Evolutionary conservation across 495 filamentous ascomycete genomes (phyloP).

Genomic region (Penicillium odoratum): DNA sequence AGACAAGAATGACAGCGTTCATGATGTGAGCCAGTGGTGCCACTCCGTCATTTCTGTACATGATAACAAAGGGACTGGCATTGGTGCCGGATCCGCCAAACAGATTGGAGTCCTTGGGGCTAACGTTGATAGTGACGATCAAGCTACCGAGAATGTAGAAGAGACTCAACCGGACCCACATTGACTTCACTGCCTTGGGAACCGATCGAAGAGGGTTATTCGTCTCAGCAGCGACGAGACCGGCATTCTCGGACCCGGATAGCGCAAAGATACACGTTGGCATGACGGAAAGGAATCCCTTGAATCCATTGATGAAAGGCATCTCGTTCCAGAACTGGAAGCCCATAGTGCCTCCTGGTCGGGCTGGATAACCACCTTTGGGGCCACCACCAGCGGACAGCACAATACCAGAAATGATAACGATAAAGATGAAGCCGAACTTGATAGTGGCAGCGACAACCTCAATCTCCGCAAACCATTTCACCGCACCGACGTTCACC

Average conservation of each 20-base stretch:
- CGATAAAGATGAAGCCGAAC: constrained; percentile 44
- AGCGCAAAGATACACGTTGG: constrained; percentile 69
- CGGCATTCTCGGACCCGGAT: constrained; percentile 56
- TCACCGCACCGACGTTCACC: constrained; percentile 48
- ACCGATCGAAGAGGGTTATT: constrained; percentile 60
- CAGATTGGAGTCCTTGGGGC: constrained; percentile 39
- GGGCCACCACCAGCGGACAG: constrained; percentile 5
- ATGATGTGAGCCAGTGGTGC: constrained; percentile 38
- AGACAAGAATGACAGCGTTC: constrained; percentile 48
- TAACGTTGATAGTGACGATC: constrained; percentile 58
- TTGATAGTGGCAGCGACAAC: constrained; percentile 52
- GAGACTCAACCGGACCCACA: constrained; percentile 66
- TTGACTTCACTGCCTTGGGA: constrained; percentile 62
- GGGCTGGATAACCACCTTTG: constrained; percentile 27
- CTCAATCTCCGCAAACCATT: constrained; percentile 56
- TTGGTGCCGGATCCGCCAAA: constrained; percentile 47
- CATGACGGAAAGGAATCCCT: constrained; percentile 66
- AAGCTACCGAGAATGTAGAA: constrained; percentile 55
- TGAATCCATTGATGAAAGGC: constrained; percentile 68
- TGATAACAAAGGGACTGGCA: constrained; percentile 58
- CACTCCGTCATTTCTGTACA: constrained; percentile 49
- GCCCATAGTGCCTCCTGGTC: constrained; percentile 50
- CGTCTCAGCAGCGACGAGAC: constrained; percentile 64
- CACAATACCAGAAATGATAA: constrained; percentile 54
- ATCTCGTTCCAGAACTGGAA: constrained; percentile 65